A percentile compares a stretch with the other conserved stretches of the same genome.
Evolutionary conservation across 129 eudicot species (phyloP).

Genomic region (Flaveria brownii): DNA sequence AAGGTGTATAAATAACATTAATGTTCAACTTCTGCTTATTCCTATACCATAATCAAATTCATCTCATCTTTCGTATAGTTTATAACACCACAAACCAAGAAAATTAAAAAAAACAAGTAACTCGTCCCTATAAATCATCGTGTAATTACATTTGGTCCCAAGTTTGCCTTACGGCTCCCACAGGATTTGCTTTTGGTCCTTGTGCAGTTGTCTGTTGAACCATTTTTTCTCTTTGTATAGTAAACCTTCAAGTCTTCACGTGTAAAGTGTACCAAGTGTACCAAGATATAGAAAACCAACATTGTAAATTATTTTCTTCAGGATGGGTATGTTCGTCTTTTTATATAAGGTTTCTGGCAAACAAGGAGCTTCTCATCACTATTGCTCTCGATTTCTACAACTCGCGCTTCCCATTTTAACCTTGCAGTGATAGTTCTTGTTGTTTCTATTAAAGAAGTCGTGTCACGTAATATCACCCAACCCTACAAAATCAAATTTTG

Average conservation of each 20-base stretch:
- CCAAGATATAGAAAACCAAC: constrained; percentile 2
- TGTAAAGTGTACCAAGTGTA: neutral
- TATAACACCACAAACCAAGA: constrained; percentile 24
- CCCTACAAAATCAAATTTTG: constrained; percentile 57
- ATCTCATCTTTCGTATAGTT: constrained; percentile 26
- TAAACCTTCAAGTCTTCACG: constrained; percentile 14
- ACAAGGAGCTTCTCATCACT: constrained; percentile 86
- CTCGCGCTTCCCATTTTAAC: constrained; percentile 96
- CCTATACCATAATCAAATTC: constrained; percentile 26
- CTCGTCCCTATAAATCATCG: constrained; percentile 31
- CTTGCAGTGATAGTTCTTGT: constrained; percentile 68
- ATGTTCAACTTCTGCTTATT: constrained; percentile 35
- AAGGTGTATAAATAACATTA: constrained; percentile 16
- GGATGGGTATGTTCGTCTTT: constrained; percentile 54
- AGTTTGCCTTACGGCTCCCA: constrained; percentile 41
- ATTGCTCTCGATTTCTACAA: constrained; percentile 83
- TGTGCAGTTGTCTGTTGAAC: constrained; percentile 28
- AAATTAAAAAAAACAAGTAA: constrained; percentile 14
- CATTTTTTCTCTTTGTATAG: constrained; percentile 23
- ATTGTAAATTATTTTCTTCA: constrained; percentile 13
- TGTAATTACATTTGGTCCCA: constrained; percentile 42
- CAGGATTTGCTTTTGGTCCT: constrained; percentile 26
- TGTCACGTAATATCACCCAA: constrained; percentile 84
- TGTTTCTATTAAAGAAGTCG: constrained; percentile 57
- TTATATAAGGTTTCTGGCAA: constrained; percentile 88